Evolutionary conservation across 495 filamentous ascomycete species (phyloP), one percentile per base, ranked within the genome.

Genomic region (Aspergillus mulundensis): DNA sequence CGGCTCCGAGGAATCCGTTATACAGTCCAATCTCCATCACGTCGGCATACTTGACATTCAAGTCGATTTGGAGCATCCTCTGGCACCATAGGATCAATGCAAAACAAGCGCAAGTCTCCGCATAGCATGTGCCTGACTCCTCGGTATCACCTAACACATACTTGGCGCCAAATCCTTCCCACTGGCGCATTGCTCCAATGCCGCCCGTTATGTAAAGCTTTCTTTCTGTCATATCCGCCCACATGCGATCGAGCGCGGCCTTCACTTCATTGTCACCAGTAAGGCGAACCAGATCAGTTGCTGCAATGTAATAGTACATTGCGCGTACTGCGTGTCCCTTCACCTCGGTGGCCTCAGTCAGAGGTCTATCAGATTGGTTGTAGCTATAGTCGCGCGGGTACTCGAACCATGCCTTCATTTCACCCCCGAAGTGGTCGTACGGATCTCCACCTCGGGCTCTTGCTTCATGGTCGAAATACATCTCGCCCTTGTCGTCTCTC

Each of bases 121-220:
- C 75, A 61, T 84, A 85, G 58, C 81, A 86, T 32, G 39, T 51
- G 0, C 82, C 82, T 11, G 81, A 81, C 43, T 84, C 81, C 50
- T 84, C 77, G 0, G 76, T 81, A 2, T 77, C 69, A 5, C 80
- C 79, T 6, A 85, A 63, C 56, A 82, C 83, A 57, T 83, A 85
- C 50, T 81, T 76, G 30, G 79, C 71, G 0, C 81, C 83, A 61
- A 86, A 84, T 0, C 83, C 82, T 65, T 84, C 82, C 79, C 77
- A 84, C 62, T 85, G 79, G 50, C 75, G 72, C 46, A 83, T 76
- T 0, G 81, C 76, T 5, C 82, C 83, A 59, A 86, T 82, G 0
- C 81, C 83, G 5, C 81, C 82, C 0, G 82, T 84, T 11, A 84
- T 68, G 61, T 83, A 85, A 67, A 83, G 78, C 59, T 84, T 84